Base-by-base conservation (phyloP, 2,329 filamentous ascomycete species). In the Chrysoporthe deuterocubensis region DNA sequence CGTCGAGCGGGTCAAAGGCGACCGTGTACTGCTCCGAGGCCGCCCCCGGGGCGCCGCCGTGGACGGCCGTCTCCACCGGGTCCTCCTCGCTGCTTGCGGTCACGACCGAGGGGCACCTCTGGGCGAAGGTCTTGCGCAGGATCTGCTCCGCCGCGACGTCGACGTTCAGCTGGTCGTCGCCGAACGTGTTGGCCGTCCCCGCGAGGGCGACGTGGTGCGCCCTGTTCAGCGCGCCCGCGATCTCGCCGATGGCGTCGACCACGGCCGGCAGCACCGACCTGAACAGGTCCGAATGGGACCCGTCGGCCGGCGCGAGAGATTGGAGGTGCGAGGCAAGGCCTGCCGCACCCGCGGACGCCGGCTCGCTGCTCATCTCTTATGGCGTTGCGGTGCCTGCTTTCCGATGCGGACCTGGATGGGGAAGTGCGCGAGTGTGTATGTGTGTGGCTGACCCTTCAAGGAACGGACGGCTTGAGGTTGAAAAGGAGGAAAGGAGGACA, bases 1-100 rank as follows among this genome's bases (percentile, higher is more conserved):
- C 88, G 71, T 90, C 88, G 0, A 90, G 81, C 0, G 88, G 88
- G 71, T 90, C 88, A 71, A 90, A 90, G 0, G 86, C 87, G 9
- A 89, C 76, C 0, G 87, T 84, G 76, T 90, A 90, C 40, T 77
- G 73, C 71, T 88, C 84, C 2, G 42, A 11, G 13, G 32, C 56
- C 43, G 34, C 56, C 14, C 14, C 56, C 11, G 57, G 13, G 3
- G 57, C n/a, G 9, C 32, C 52, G 11, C 8, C 40, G 48, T 69
- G 52, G 64, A 78, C 71, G 46, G 75, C 32, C 68, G 76, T 75
- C 75, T 89, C 87, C 0, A 86, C 73, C 0, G 87, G 87, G 63
- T 89, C 87, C 73, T 90, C 87, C 73, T 90, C 87, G 74, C 86
- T 87, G 76, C 84, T 87, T 1, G 85, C 85, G 0, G 84, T 83